phyloP scores from a whole-genome alignment of 805 yeast genomes.

The Zygosaccharomyces bailii region DNA sequence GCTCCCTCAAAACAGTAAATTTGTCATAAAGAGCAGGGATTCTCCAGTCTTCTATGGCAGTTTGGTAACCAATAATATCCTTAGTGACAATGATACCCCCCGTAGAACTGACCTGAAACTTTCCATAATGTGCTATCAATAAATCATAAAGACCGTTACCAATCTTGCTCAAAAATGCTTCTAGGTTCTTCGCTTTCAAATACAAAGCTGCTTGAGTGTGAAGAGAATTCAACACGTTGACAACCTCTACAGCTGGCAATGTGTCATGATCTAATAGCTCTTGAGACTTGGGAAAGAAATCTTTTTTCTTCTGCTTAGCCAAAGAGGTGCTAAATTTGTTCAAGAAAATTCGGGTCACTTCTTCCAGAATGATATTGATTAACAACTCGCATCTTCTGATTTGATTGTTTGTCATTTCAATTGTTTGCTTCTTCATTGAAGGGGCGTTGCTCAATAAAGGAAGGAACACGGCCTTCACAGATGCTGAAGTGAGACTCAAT shows the following conservation, averaged over 20 bases:
- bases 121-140: conserved; percentile 68
- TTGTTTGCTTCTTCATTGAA: conserved; percentile 53
- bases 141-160: conserved; percentile 57
- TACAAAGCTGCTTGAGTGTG: conserved; percentile 37
- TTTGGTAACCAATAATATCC: conserved; percentile 76
- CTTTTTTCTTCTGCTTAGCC: conserved; percentile 70
- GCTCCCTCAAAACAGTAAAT: conserved; percentile 70
- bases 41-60: conserved; percentile 63
- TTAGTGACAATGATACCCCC: conserved; percentile 83
- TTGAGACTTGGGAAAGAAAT: conserved; percentile 51
- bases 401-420: conserved; percentile 57
- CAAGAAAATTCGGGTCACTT: conserved; percentile 51
- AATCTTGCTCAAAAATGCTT: conserved; percentile 48
- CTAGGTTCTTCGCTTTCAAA: conserved; percentile 47
- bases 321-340: conserved; percentile 49
- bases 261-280: conserved; percentile 57
- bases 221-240: conserved; percentile 44
- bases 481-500: conserved; percentile 61
- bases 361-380: conserved; percentile 59
- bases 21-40: conserved; percentile 57
- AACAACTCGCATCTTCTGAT: conserved; percentile 61
- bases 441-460: conserved; percentile 68
- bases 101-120: conserved; percentile 68
- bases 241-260: conserved; percentile 61
- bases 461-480: conserved; percentile 68